These are phyloP conservation scores for Zymoseptoria brevis DNA, from an alignment of 2,329 filamentous ascomycete species.

Conservation along the genomic window DNA sequence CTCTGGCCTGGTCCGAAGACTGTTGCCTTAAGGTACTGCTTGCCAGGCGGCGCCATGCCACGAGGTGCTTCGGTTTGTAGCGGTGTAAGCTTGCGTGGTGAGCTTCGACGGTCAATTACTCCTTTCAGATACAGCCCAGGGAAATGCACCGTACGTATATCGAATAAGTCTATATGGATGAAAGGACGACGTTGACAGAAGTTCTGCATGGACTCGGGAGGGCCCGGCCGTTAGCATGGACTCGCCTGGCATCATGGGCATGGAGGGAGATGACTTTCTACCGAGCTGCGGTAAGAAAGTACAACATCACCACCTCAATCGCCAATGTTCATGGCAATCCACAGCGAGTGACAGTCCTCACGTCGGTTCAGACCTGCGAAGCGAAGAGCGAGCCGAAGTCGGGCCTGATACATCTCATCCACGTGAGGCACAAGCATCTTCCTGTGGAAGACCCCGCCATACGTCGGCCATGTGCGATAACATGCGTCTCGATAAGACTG, in stretches of 20 bases:
- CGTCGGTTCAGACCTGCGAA: background rate
- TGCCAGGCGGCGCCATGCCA: background rate
- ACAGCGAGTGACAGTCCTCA: background rate
- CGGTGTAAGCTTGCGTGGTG: background rate
- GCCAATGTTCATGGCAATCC: background rate
- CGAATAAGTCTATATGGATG: background rate
- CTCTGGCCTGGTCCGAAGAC: background rate
- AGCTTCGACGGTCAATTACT: background rate
- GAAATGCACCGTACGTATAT: background rate
- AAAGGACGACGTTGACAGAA: background rate
- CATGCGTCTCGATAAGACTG: background rate
- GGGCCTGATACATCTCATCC: background rate
- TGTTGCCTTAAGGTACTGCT: background rate
- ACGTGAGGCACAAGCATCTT: background rate
- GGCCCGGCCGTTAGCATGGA: too few species aligned
- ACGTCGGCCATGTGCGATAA: background rate
- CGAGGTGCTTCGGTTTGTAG: background rate
- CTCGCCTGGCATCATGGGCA: too few species aligned
- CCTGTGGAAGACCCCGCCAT: background rate
- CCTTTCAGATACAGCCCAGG: too few species aligned
- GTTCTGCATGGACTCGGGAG: background rate
- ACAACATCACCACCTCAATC: background rate
- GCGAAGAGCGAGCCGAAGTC: background rate
- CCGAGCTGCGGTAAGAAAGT: background rate
- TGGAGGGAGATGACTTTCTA: background rate